Evolutionary conservation across 2,329 filamentous ascomycete genomes (phyloP).

Genomic region (Boeremia lycopersici): DNA sequence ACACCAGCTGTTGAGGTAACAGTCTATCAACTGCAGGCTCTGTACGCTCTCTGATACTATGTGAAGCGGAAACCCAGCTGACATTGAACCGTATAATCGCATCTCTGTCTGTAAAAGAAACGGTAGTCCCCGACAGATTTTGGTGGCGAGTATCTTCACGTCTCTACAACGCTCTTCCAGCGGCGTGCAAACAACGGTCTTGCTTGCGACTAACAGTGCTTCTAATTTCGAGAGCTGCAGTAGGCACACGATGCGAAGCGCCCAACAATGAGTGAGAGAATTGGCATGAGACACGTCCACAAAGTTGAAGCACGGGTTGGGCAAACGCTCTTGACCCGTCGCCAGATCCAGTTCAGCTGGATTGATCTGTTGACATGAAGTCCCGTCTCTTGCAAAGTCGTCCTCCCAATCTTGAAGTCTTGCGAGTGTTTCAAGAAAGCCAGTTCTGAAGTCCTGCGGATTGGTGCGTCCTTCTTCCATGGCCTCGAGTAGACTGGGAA

Average conservation of each 20-base stretch:
- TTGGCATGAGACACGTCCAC: constrained; percentile 6
- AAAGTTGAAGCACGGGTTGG: constrained; percentile 1
- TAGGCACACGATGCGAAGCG: background rate
- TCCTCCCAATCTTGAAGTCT: background rate
- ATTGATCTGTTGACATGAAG: background rate
- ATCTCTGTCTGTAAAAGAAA: constrained; percentile 5
- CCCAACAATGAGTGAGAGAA: constrained; percentile 3
- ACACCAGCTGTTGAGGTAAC: background rate
- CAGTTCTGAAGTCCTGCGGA: background rate
- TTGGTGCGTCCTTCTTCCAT: background rate
- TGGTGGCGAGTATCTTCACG: background rate
- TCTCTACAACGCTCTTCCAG: background rate
- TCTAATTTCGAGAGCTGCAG: background rate
- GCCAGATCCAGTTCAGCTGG: background rate
- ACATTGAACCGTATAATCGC: constrained; percentile 9
- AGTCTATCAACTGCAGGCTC: background rate
- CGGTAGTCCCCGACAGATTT: constrained; percentile 1
- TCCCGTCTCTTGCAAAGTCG: background rate
- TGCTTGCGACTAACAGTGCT: too few species aligned
- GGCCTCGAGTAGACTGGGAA: background rate
- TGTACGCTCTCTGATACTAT: constrained; percentile 7
- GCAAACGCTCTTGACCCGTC: background rate
- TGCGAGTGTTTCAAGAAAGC: background rate
- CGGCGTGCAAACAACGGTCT: background rate
- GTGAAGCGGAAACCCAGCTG: constrained; percentile 1